phyloP scores from a whole-genome alignment of 257 asterid genomes.

The Solanum clarkiae region DNA sequence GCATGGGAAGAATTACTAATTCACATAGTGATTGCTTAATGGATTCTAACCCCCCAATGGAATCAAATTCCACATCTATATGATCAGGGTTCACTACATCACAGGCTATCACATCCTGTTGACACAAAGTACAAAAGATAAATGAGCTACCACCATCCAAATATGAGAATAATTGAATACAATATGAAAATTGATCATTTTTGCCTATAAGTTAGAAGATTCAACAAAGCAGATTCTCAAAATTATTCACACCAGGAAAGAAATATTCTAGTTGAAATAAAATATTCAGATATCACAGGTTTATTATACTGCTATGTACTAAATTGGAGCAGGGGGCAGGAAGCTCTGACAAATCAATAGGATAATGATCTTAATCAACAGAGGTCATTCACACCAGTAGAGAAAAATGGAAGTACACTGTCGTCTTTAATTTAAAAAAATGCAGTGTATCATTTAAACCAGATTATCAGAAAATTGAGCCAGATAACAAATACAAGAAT shows the following conservation, averaged over 20 bases:
- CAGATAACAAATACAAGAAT: background rate
- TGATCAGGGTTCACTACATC: slow-evolving; percentile 85
- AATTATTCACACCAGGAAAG: background rate
- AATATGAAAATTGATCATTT: background rate
- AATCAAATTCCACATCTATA: slow-evolving; percentile 67
- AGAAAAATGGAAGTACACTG: background rate
- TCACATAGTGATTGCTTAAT: slow-evolving; percentile 66
- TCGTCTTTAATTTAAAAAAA: background rate
- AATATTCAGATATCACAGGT: background rate
- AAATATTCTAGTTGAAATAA: background rate
- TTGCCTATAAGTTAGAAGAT: background rate
- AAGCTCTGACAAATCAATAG: background rate
- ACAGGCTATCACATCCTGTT: slow-evolving; percentile 86
- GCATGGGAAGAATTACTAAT: slow-evolving; percentile 77
- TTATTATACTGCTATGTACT: background rate
- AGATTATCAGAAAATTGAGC: background rate
- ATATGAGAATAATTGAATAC: background rate
- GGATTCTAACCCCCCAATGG: slow-evolving; percentile 85
- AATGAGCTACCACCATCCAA: background rate
- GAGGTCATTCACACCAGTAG: background rate
- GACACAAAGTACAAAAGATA: background rate
- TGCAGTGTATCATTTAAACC: background rate
- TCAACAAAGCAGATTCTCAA: background rate
- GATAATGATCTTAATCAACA: background rate
- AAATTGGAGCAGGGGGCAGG: background rate